phyloP scores from a whole-genome alignment of 257 asterid genomes.

The Nyctanthes arbortristis region DNA sequence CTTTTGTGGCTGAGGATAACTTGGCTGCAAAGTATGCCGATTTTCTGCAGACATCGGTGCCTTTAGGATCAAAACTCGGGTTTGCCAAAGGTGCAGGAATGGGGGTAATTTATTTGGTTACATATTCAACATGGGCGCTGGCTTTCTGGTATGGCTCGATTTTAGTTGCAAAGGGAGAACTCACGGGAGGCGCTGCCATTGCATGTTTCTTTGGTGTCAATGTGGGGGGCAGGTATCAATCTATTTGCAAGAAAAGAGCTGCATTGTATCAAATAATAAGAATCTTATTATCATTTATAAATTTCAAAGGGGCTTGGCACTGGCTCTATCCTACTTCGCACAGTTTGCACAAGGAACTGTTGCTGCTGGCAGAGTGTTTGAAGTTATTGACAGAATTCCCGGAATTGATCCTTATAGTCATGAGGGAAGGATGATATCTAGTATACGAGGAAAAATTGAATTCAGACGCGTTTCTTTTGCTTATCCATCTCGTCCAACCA shows the following conservation, averaged over 20 bases:
- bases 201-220: constrained; percentile 88
- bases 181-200: constrained; percentile 74
- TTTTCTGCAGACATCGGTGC: constrained; percentile 49
- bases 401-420: constrained; percentile 64
- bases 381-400: constrained; percentile 66
- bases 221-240: constrained; percentile 72
- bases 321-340: constrained; percentile 73
- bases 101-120: constrained; percentile 77
- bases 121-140: constrained; percentile 89
- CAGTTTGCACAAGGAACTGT: constrained; percentile 90
- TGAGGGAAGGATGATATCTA: constrained; percentile 60
- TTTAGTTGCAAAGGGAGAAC: constrained; percentile 45
- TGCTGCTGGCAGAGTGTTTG: constrained; percentile 74
- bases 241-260: not conserved
- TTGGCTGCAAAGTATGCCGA: constrained; percentile 58
- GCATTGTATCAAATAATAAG: not conserved
- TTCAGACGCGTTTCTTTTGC: constrained; percentile 61
- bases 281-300: not conserved
- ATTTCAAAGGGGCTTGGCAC: constrained; percentile 67
- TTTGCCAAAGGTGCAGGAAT: constrained; percentile 84
- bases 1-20: constrained; percentile 80
- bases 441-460: constrained; percentile 58
- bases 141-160: constrained; percentile 91
- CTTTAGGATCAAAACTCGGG: constrained; percentile 67
- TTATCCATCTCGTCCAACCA: constrained; percentile 75